Base-by-base conservation (phyloP, 2,329 filamentous ascomycete species). In the Xylaria sp. region DNA sequence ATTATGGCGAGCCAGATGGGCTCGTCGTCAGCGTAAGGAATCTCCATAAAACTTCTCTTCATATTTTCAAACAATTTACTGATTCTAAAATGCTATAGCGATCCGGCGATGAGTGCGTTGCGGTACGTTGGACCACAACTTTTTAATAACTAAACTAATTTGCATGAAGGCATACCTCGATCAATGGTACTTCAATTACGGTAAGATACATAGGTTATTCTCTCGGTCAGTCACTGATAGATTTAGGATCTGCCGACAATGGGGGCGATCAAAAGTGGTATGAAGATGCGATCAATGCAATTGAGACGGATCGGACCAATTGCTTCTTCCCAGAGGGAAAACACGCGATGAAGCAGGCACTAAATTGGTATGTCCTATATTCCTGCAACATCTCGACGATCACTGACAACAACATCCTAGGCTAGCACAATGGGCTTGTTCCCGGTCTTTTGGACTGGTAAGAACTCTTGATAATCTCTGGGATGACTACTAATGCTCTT, bases 101-200 rank as follows among this genome's bases (percentile, higher is more conserved):
- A 80, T 97, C 93, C 74, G 93, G 91, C 33, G 95, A 98, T 77
- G 93, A 97, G 74, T 98, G 96, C 79, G 94, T 97, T 67, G 95
- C 96, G 68, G 66, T 65, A 65, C 28, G 57, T 68, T 61, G 17
- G 7, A 26, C 15, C 10, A 7, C 23, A 28, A 38, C 23, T 17
- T 31, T 20, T 26, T 6, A 38, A 23, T 44, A 23, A 23, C 33
- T 20, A 15, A 38, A 59, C 66, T 65, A 65, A 68, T 23, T 17
- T 20, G 1, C 31, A 23, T 38, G 11, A 40, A 68, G 66, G 92
- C 94, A 36, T 90, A 95, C 73, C 90, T 98, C 77, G 95, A 97
- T 75, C 96, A 99, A 82, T 99, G 96, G 94, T 99, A 97, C 83
- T 85, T 99, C 75, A 95, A 97, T 82, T 99, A 99, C 77, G 96